Base-by-base conservation (phyloP, 2,329 filamentous ascomycete species). In the Neocucurbitaria cava region DNA sequence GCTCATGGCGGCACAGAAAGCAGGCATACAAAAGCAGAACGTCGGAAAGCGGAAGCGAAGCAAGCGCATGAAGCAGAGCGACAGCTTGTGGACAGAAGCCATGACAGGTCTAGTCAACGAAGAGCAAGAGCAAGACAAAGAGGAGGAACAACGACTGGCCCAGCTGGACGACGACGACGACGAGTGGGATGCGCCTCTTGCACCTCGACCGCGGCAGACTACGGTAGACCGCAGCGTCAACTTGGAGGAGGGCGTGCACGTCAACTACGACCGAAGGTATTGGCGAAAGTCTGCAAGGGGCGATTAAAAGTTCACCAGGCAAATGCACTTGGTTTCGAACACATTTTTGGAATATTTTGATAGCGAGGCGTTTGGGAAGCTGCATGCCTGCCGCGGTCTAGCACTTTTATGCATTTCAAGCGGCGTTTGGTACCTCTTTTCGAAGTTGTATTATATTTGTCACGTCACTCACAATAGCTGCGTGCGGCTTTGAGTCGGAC, bases 261-360 rank as follows among this genome's bases (percentile, higher is more conserved):
- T 88, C 46, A 88, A 88, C 63, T 85, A 85, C 54, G 85, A 88
- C 55, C 81, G 83, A 62, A 78, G 79, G 38, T 83, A 83, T 59
- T 87, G 85, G 82, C 81, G 84, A 53, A 81, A 80, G 48, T 74
- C 71, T 46, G 76, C 76, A 30, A 64, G 65, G 48, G 64, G 62
- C n/a, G 62, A 47, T 28, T 62, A 44, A 59, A 58, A 53, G 18
- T 18, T 9, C 8, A 10, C 7, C 10, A 39, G 36, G 36, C 36
- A 18, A 10, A 9, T 39, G 36, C 13, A 39, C 11, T 39, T 23
- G 36, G 36, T 39, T 39, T 21, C 11, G 15, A 23, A 2, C 44
- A 28, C 4, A 54, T 21, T 63, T 63, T 44, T 56, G 52, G 28
- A 65, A 64, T 64, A 69, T 71, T 64, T 66, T 58, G 58, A 60